These are phyloP conservation scores for Calonectria multiphialidica DNA, from an alignment of 2,329 filamentous ascomycete genomes.

Conservation along the genomic window DNA sequence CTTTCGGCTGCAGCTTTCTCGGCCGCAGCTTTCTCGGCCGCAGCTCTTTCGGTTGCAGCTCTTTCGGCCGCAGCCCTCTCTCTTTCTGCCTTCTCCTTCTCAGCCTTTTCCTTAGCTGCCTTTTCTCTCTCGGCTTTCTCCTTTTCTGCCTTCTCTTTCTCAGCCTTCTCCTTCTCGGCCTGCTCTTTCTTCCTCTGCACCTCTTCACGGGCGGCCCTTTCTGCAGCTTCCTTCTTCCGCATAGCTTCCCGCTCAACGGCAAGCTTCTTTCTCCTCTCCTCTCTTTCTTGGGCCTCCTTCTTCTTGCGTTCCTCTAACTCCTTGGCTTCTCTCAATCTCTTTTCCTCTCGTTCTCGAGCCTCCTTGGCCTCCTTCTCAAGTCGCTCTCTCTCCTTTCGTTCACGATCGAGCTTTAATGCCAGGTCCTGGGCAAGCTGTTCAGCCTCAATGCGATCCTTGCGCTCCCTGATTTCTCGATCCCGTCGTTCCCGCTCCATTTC, in stretches of 20 bases:
- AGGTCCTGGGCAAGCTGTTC: conserved; percentile 45
- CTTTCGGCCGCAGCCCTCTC: conserved; percentile 58
- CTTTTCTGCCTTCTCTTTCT: conserved; percentile 55
- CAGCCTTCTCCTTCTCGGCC: conserved; percentile 42
- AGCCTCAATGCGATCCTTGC: conserved; percentile 43
- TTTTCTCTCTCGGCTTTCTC: conserved; percentile 45
- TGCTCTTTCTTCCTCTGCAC: conserved; percentile 52
- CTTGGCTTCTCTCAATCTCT: conserved; percentile 43
- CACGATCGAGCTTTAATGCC: conserved; percentile 53
- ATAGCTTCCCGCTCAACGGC: conserved; percentile 50
- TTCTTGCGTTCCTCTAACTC: conserved; percentile 42
- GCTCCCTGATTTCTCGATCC: conserved; percentile 49
- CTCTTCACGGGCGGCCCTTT: conserved; percentile 37
- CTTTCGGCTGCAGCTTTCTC: conserved; percentile 43
- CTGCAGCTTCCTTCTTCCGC: conserved; percentile 42
- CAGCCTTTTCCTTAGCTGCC: conserved; percentile 44
- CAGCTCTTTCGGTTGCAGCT: conserved; percentile 55
- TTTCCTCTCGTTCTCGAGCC: conserved; percentile 45
- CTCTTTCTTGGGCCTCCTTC: conserved; percentile 48
- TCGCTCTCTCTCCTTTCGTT: conserved; percentile 55
- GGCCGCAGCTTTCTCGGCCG: conserved; percentile 42
- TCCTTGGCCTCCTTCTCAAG: conserved; percentile 58
- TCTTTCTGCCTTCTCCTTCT: conserved; percentile 45
- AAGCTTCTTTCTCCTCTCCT: conserved; percentile 52
- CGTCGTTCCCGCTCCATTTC: conserved; percentile 53